Conservation (phyloP, 192 early-diverging fungal species). For the Diversispora epigaea region DNA sequence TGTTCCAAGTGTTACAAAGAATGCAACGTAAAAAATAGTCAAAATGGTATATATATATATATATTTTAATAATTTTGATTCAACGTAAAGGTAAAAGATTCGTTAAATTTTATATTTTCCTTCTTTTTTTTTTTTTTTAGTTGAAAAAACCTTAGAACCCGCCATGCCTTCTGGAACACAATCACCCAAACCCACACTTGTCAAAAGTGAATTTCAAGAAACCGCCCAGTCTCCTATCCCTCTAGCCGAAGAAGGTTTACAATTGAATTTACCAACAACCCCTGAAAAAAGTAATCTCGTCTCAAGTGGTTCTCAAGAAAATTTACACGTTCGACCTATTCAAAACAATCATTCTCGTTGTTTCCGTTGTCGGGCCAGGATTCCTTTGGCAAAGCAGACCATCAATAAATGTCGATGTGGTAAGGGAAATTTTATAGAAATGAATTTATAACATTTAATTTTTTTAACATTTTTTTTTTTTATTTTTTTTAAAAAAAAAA, state of each 20-base stretch:
- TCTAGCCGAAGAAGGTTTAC: slow-evolving; percentile 6
- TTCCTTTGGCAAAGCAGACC: slow-evolving; percentile 74
- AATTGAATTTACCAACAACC: slow-evolving; percentile 36
- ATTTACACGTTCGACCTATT: slow-evolving; percentile 43
- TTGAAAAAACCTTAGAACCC: slow-evolving; percentile 31
- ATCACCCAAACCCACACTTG: slow-evolving; percentile 24
- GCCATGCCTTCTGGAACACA: slow-evolving; percentile 31
- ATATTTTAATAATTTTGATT: neutral
- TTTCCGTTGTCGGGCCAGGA: slow-evolving; percentile 67
- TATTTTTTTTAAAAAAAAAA: neutral
- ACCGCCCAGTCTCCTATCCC: slow-evolving; percentile 18
- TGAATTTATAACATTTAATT: slow-evolving; percentile 2
- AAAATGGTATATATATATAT: slow-evolving; percentile 41
- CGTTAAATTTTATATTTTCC: neutral
- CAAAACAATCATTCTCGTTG: slow-evolving; percentile 72
- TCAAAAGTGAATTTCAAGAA: slow-evolving; percentile 29
- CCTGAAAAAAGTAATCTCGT: slow-evolving; percentile 36
- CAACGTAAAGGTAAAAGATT: neutral
- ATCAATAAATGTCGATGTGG: slow-evolving; percentile 77
- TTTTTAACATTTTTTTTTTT: neutral
- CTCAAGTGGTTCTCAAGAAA: slow-evolving; percentile 18
- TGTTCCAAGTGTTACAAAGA: slow-evolving; percentile 80
- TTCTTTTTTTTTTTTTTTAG: slow-evolving; percentile 12
- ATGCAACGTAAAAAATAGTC: slow-evolving; percentile 46
- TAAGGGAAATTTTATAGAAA: slow-evolving; percentile 28